Base-by-base conservation (phyloP, 371 early-diverging fungal species). In the Rhizopus sp. region DNA sequence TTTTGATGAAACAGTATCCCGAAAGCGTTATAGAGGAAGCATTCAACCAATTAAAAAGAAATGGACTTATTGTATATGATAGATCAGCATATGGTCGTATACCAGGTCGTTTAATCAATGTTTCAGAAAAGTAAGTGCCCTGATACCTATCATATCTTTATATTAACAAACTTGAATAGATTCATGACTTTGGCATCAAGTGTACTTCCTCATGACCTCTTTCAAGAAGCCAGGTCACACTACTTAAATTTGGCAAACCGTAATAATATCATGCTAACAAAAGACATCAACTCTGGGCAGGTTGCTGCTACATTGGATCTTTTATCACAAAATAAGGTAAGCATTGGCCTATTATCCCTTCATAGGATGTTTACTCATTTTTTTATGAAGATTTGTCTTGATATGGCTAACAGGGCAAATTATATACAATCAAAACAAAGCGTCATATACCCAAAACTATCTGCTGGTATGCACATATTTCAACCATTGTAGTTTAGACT, bases 31-130 rank as follows among this genome's bases (percentile, higher is more conserved):
- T 65, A 12, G 39, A 56, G 33, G 31, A 53, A 16, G 60, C 66
- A 10, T 13, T 45, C 1, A 35, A 65, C 23, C 3, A 8, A 8
- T 8, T 65, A 10, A 53, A 49, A 16, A 12, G 12, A 12, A 37
- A 54, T 16, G 57, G 58, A 1, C 16, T 65, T 30, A 38, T 65
- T 4, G 39, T 61, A 6, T 13, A 39, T 39, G 46, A 53, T 29
- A 59, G 35, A 47, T 2, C 38, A 13, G 39, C 30, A 16, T 50
- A 48, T 35, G 35, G 61, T 2, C 57, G 66, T 17, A 40, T 65
- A 29, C 66, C 66, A 8, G 66, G 66, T 15, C 53, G 66, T 47
- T 10, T 30, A n/a, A 37, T 61, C 3, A 60, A 61, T 46, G 59
- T 65, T 35, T 65, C 66, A 16, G 57, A 53, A 39, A 60, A 50